Evolutionary conservation across 495 filamentous ascomycete species (phyloP).

Genomic region (Penicillium alfredii): DNA sequence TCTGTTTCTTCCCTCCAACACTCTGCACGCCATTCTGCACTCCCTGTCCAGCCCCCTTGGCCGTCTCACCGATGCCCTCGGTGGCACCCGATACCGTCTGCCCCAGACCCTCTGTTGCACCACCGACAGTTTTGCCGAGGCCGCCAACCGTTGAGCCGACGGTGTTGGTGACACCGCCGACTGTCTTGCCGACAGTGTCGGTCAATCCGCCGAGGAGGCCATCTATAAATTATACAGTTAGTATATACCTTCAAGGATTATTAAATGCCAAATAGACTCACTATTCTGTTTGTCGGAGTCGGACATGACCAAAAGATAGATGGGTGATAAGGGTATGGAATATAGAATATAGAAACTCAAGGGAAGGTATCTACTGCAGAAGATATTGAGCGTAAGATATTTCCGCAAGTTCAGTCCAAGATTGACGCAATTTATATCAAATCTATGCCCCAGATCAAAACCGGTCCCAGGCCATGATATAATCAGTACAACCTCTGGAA

Average conservation of each 20-base stretch:
- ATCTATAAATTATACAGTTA: no score
- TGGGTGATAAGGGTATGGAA: no score
- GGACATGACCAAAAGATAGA: no score
- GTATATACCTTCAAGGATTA: no score
- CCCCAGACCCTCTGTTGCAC: constrained; percentile 27
- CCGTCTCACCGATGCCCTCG: constrained; percentile 30
- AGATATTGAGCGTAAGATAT: no score
- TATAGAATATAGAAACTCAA: no score
- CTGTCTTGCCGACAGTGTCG: constrained; percentile 34
- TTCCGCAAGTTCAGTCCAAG: no score
- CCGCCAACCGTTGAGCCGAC: constrained; percentile 28
- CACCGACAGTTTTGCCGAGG: constrained; percentile 32
- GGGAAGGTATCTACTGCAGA: no score
- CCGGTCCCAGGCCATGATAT: constrained; percentile 22
- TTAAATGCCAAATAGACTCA: neutral
- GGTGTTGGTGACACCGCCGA: constrained; percentile 32
- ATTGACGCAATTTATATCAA: no score
- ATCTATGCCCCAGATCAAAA: constrained; percentile 2
- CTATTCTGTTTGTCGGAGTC: constrained; percentile 3
- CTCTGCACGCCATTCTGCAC: constrained; percentile 9
- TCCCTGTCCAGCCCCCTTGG: constrained; percentile 20
- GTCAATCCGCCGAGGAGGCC: constrained; percentile 30
- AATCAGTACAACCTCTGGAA: constrained; percentile 16
- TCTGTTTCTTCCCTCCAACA: constrained; percentile 19
- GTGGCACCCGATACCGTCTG: constrained; percentile 28